Base-by-base conservation (phyloP, 352 stramenopile genomes). In the Phytophthora agathidicida region DNA sequence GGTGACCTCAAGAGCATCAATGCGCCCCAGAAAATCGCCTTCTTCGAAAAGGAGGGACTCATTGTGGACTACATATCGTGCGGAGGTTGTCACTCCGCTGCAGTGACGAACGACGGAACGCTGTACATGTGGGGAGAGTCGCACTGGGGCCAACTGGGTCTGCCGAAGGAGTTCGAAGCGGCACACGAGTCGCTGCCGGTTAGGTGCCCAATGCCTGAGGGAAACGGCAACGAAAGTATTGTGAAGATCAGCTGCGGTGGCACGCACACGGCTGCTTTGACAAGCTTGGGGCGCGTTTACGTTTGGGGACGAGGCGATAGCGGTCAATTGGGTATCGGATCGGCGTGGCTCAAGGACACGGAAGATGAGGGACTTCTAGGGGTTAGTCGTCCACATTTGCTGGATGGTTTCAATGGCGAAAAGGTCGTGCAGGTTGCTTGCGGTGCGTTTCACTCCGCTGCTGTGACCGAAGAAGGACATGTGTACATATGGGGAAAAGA, bases 401-500 rank as follows among this genome's bases (percentile, higher is more conserved):
- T 91, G 7, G 62, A 89, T 13, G 78, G 75, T n/a, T 93, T 94
- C 38, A 60, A 81, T 8, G 66, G 68, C 13, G 83, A 93, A 36
- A 87, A 87, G 47, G 80, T 93, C 13, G 77, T 91, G 6, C 85
- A 93, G 55, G 81, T 94, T 41, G 81, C 85, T 17, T 92, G 83
- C 9, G 85, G 85, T 23, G 85, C 85, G 8, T 94, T 94, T 65
- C 85, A 94, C 68, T 87, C 85, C 24, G 85, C 85, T 16, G 85
- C 82, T 38, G 76, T 94, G 41, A 93, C 81, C 2, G 79, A 86
- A 7, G 70, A 77, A 5, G 85, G 83, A 20, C 55, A 56, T 13
- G 75, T 94, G 7, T 94, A 83, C 75, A 88, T 91, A 36, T 94
- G 85, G 85, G 81, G 81, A 42, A 93, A 94, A 68, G 85, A 94